Conservation (phyloP, 2,329 filamentous ascomycete species). For the Rosellinia necatrix region DNA sequence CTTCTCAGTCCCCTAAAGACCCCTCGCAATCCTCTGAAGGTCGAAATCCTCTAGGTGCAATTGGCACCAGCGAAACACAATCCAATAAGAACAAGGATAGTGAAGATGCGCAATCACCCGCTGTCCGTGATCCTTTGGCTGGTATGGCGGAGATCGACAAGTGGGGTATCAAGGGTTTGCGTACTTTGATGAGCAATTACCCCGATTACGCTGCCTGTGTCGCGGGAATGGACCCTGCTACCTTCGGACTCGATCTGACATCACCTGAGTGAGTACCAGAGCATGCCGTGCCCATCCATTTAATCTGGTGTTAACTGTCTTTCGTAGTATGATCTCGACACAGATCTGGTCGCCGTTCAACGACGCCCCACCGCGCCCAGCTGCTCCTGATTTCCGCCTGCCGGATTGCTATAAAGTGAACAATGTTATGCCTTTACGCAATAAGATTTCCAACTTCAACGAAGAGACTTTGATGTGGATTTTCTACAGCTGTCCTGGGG, state of each 20-base stretch:
- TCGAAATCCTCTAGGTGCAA: slow-evolving; percentile 51
- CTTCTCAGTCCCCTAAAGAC: slow-evolving; percentile 45
- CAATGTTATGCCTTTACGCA: slow-evolving; percentile 68
- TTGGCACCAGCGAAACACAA: slow-evolving; percentile 50
- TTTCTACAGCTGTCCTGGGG: slow-evolving; percentile 68
- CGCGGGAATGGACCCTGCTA: slow-evolving; percentile 61
- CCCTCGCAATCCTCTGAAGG: slow-evolving; percentile 41
- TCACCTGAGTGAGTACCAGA: slow-evolving; percentile 58
- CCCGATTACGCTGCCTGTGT: slow-evolving; percentile 66
- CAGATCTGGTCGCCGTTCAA: slow-evolving; percentile 67
- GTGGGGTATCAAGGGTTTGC: slow-evolving; percentile 68
- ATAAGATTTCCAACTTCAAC: slow-evolving; percentile 69
- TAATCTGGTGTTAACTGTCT: slow-evolving; percentile 27
- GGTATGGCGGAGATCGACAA: slow-evolving; percentile 67
- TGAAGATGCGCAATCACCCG: slow-evolving; percentile 45
- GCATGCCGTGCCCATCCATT: not conserved
- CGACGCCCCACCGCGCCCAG: slow-evolving; percentile 61
- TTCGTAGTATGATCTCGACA: slow-evolving; percentile 56
- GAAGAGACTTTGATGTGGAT: slow-evolving; percentile 73
- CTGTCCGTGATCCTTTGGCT: slow-evolving; percentile 61
- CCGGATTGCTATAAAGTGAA: slow-evolving; percentile 71
- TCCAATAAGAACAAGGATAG: slow-evolving; percentile 49
- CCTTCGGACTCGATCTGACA: slow-evolving; percentile 61
- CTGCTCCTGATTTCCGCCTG: slow-evolving; percentile 60
- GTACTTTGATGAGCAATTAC: slow-evolving; percentile 66